phyloP scores from a whole-genome alignment of 495 filamentous ascomycete genomes.

The Aspergillus funiculosus region DNA sequence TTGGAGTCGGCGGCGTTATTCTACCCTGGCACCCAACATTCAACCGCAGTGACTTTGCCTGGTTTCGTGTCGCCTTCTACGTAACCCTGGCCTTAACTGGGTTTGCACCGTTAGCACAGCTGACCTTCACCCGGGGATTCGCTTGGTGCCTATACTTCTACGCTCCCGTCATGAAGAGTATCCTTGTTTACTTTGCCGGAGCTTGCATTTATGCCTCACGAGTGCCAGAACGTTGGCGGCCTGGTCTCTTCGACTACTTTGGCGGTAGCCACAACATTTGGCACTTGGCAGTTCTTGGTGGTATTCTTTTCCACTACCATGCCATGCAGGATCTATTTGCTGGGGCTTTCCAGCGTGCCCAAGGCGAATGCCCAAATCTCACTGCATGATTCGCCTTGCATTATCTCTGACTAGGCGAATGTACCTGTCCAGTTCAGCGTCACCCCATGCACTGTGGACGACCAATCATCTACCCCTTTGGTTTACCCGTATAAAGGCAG shows the following conservation, averaged over 20 bases:
- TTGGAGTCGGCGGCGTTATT: constrained; percentile 84
- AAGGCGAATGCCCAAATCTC: constrained; percentile 47
- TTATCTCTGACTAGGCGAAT: no score
- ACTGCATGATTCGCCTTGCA: background rate
- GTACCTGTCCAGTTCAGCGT: no score
- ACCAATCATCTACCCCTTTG: background rate
- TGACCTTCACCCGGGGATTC: constrained; percentile 68
- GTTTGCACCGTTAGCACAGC: constrained; percentile 80
- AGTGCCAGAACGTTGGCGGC: constrained; percentile 87
- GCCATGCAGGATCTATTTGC: constrained; percentile 96
- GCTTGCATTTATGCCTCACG: constrained; percentile 89
- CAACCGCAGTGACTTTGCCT: constrained; percentile 86
- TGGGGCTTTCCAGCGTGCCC: constrained; percentile 69
- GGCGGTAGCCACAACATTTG: constrained; percentile 96
- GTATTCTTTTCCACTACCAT: constrained; percentile 93
- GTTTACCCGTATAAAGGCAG: background rate
- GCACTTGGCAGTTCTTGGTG: constrained; percentile 91
- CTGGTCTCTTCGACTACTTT: constrained; percentile 88
- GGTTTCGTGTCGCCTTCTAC: constrained; percentile 89
- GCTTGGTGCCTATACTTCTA: constrained; percentile 80
- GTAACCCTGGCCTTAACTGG: constrained; percentile 83
- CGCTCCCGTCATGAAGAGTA: constrained; percentile 76
- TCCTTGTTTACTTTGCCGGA: constrained; percentile 78
- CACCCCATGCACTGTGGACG: no score
- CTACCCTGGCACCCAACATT: constrained; percentile 96